Evolutionary conservation across 129 eudicot genomes (phyloP), one percentile per base, ranked within the genome.

Genomic region (Tanacetum coccineum): DNA sequence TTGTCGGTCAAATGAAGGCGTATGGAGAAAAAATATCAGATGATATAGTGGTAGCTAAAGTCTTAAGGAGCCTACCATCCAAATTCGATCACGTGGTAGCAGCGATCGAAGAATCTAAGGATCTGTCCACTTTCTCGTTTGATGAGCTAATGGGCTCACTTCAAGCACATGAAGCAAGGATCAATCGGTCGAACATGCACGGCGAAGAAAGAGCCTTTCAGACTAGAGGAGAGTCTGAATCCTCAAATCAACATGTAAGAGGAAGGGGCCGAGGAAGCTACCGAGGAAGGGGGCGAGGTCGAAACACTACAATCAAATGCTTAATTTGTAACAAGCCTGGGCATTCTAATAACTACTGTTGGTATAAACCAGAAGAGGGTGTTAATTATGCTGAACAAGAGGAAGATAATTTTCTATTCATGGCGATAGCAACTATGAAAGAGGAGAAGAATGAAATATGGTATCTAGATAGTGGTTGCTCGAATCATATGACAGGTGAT

Each of bases 91-190:
- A 62, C 20, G 70, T 51, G 1, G 70, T 70, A n/a, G 59, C 62
- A 2, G 70, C 55, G 0, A 72, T 72, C 0, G 70, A 62, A 40
- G 77, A 72, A 20, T 62, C 62, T 0, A 62, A 59, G 18, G 70
- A 72, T 21, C 30, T 51, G 9, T 11, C 45, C 14, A 4, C 0
- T 0, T 32, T 30, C 13, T 11, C 56, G 1, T 26, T 72, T 20
- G 56, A 72, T 4, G 70, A 62, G 19, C n/a, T 72, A 3, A 61
- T 50, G 51, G 76, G 76, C 0, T 61, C 76, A 0, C 54, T 72
- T 0, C 48, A 28, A 32, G 42, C 62, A 0, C 76, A 62, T 62
- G 76, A 72, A 13, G 15, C 53, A 4, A 10, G 60, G 15, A 50
- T 63, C 2, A 63, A 63, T 4, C 36, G 53, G 7, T 15, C 68